These are phyloP conservation scores for Sicyos baderoa DNA, from an alignment of 306 rosid species.

Conservation along the genomic window DNA sequence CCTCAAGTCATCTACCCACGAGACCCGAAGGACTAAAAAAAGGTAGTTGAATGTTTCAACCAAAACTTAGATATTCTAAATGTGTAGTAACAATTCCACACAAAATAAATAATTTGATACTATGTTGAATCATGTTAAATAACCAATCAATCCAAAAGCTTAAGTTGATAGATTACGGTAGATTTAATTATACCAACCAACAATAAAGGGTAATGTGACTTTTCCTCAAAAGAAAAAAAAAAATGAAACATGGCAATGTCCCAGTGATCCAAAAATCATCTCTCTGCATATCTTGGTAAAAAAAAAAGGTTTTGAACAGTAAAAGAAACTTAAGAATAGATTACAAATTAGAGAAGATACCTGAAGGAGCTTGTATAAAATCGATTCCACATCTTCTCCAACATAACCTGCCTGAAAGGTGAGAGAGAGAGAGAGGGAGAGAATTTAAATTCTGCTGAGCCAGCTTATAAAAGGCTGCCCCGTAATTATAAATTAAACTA, in stretches of 20 bases:
- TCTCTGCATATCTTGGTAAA: neutral
- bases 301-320: neutral
- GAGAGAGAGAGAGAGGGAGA: neutral
- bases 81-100: neutral
- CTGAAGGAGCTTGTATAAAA: constrained; percentile 49
- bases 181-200: too few species aligned
- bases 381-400: constrained; percentile 67
- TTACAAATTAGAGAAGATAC: constrained; percentile 22
- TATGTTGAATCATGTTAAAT: too few species aligned
- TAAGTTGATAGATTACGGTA: too few species aligned
- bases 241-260: neutral
- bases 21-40: neutral
- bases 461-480: constrained; percentile 7
- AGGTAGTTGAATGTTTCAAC: neutral
- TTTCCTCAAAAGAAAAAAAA: too few species aligned
- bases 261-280: neutral
- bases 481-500: neutral
- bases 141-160: too few species aligned
- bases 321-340: neutral
- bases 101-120: neutral
- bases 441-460: neutral
- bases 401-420: constrained; percentile 60
- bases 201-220: neutral
- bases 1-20: neutral
- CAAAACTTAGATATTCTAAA: neutral